Conservation (phyloP, 345 rosid genomes). For the Aethionema arabicum region DNA sequence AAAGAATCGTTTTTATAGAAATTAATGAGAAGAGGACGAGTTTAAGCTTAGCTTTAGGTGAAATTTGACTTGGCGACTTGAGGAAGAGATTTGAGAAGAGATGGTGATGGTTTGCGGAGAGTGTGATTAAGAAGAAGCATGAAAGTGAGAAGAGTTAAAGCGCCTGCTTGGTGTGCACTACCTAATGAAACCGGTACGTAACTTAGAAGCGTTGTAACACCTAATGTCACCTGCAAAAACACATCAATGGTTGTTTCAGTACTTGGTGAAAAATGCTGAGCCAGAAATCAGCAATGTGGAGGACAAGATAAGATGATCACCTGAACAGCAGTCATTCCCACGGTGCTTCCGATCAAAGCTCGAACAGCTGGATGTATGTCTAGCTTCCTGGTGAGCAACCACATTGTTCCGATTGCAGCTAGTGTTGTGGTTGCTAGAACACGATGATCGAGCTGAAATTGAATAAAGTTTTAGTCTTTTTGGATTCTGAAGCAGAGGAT, state of each 20-base stretch:
- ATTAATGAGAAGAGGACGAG: conserved; percentile 15
- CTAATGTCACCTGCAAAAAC: conserved; percentile 64
- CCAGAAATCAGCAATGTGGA: not conserved
- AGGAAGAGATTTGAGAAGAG: conserved; percentile 80
- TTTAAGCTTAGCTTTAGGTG: conserved; percentile 25
- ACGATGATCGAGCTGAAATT: conserved; percentile 77
- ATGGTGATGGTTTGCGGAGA: conserved; percentile 62
- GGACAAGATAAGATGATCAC: conserved; percentile 34
- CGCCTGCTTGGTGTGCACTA: conserved; percentile 85
- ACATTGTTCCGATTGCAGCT: conserved; percentile 51
- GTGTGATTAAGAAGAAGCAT: conserved; percentile 84
- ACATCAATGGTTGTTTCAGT: conserved; percentile 1
- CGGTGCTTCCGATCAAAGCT: conserved; percentile 66
- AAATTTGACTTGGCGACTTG: conserved; percentile 51
- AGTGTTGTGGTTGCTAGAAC: conserved; percentile 77
- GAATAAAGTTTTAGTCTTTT: conserved; percentile 12
- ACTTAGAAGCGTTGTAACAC: conserved; percentile 76
- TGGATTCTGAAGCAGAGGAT: not conserved
- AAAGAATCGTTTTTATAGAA: conserved; percentile 24
- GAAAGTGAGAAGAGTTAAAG: conserved; percentile 70
- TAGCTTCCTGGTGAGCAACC: conserved; percentile 82
- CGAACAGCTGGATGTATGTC: conserved; percentile 84
- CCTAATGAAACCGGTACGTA: conserved; percentile 89
- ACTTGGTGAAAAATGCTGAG: not conserved
- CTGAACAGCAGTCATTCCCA: conserved; percentile 86